A percentile compares a stretch with the other conserved stretches of the same genome.
Conservation (phyloP, 371 early-diverging fungal genomes). For the Nosema muscidifuracis region DNA sequence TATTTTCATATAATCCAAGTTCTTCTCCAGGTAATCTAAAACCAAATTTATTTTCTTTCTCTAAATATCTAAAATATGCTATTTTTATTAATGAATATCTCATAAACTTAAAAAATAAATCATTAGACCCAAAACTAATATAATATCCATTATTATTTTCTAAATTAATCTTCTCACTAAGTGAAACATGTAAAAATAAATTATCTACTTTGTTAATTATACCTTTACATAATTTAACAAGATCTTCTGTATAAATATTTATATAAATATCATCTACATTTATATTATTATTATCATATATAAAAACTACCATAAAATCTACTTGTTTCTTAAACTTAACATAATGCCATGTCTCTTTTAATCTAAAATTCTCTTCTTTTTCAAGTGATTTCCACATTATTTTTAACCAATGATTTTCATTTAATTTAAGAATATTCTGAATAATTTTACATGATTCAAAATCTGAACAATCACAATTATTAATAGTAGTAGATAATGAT, state of each 20-base stretch:
- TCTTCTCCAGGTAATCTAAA: constrained; percentile 35
- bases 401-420: constrained; percentile 31
- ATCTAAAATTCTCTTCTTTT: constrained; percentile 23
- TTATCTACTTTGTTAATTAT: constrained; percentile 5
- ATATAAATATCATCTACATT: constrained; percentile 17
- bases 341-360: constrained; percentile 15
- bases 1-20: neutral
- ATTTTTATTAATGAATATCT: constrained; percentile 42
- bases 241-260: constrained; percentile 21
- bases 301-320: neutral
- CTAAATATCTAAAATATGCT: constrained; percentile 42
- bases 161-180: constrained; percentile 37
- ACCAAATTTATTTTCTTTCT: neutral
- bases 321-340: constrained; percentile 18
- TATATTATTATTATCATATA: neutral
- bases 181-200: constrained; percentile 12
- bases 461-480: constrained; percentile 15
- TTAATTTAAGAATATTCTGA: constrained; percentile 17
- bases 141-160: constrained; percentile 19
- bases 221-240: constrained; percentile 29
- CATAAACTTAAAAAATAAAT: constrained; percentile 43
- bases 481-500: neutral
- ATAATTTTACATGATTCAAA: constrained; percentile 16
- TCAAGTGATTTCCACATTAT: constrained; percentile 42
- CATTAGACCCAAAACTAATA: constrained; percentile 17